A percentile compares a stretch with the other conserved stretches of the same genome.
Evolutionary conservation across 2,329 filamentous ascomycete species (phyloP).

Genomic region (Neonectria coccinea): DNA sequence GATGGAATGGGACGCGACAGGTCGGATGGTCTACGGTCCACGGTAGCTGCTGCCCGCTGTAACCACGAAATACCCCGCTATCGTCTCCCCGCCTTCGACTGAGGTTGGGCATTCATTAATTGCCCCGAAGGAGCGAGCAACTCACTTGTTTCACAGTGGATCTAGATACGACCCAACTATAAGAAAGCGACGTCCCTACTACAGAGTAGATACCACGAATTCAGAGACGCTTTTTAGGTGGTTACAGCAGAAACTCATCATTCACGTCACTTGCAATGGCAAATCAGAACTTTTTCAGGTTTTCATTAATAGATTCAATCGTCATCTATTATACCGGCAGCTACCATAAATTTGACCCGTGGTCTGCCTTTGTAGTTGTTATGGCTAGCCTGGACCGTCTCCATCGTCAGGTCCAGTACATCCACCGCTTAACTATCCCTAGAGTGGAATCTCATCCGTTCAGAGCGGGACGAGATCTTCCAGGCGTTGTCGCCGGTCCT

Average conservation of each 20-base stretch:
- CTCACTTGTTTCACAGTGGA: not conserved
- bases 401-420: conserved; percentile 46
- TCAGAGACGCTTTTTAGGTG: not conserved
- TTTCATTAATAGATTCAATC: conserved; percentile 63
- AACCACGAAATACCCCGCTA: conserved; percentile 21
- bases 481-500: conserved; percentile 36
- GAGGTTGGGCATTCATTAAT: conserved; percentile 12
- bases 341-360: conserved; percentile 35
- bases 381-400: conserved; percentile 50
- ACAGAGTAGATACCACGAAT: no score
- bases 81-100: conserved; percentile 23
- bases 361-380: conserved; percentile 43
- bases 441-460: conserved; percentile 42
- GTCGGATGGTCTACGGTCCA: conserved; percentile 3
- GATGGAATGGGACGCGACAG: conserved; percentile 9
- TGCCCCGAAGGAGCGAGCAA: conserved; percentile 25
- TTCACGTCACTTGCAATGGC: not conserved
- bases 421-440: conserved; percentile 42
- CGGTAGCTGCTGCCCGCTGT: conserved; percentile 16
- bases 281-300: not conserved
- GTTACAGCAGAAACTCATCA: not conserved
- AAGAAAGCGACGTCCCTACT: not conserved
- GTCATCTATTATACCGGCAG: conserved; percentile 59
- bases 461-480: conserved; percentile 39
- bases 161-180: not conserved